Conservation (phyloP, 306 rosid species). For the Vigna nakashimae region DNA sequence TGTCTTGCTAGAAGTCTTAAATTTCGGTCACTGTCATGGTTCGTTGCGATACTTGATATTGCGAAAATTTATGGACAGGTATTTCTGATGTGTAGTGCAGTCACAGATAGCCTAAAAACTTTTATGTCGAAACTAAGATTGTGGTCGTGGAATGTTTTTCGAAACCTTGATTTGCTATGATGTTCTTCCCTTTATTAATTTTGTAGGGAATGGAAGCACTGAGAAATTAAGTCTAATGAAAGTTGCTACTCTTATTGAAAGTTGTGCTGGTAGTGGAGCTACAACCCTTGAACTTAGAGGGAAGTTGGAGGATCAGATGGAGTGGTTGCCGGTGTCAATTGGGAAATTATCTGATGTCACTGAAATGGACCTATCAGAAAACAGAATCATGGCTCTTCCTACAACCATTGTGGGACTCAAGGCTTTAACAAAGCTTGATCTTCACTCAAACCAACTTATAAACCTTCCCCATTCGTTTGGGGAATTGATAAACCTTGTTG, state of each 20-base stretch:
- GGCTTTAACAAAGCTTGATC: slow-evolving; percentile 77
- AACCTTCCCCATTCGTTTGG: slow-evolving; percentile 90
- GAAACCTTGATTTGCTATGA: no score
- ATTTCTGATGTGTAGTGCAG: no score
- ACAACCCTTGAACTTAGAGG: slow-evolving; percentile 75
- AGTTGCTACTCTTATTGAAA: slow-evolving; percentile 86
- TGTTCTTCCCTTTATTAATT: neutral
- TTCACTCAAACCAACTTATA: slow-evolving; percentile 86
- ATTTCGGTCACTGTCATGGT: neutral
- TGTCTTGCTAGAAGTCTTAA: neutral
- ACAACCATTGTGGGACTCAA: slow-evolving; percentile 66
- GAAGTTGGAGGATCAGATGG: slow-evolving; percentile 78
- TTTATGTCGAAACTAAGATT: no score
- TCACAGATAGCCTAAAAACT: no score
- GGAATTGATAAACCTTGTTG: slow-evolving; percentile 71
- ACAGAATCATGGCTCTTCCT: slow-evolving; percentile 90
- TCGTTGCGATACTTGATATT: neutral
- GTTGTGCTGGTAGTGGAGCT: slow-evolving; percentile 62
- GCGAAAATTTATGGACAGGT: neutral
- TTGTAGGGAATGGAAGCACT: slow-evolving; percentile 57
- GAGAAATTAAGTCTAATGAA: slow-evolving; percentile 82
- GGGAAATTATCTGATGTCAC: slow-evolving; percentile 75
- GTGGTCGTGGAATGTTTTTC: no score
- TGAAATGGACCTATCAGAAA: slow-evolving; percentile 80
- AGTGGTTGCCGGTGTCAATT: slow-evolving; percentile 88